Conservation (phyloP, 305 asterid genomes). For the Withania somnifera region DNA sequence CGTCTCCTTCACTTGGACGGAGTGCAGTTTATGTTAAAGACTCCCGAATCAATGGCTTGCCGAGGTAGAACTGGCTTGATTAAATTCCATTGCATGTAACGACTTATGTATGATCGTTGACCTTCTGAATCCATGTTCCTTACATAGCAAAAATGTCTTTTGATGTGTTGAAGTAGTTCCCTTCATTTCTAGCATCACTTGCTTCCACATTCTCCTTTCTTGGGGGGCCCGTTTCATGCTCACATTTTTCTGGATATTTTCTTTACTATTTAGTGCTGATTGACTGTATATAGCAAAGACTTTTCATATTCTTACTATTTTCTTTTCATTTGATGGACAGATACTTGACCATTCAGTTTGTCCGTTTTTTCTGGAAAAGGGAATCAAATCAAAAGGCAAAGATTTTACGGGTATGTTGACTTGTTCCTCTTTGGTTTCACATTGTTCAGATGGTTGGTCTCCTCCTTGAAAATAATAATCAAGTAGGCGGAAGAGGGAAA, state of each 20-base stretch:
- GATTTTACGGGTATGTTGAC: slow-evolving; percentile 69
- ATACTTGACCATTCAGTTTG: slow-evolving; percentile 87
- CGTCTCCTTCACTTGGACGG: slow-evolving; percentile 91
- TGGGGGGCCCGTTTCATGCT: neutral
- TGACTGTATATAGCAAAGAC: slow-evolving; percentile 2
- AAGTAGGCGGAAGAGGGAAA: neutral
- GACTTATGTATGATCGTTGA: neutral
- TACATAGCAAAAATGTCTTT: neutral
- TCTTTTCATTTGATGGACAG: slow-evolving; percentile 24
- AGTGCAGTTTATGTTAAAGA: slow-evolving; percentile 82
- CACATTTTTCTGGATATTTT: neutral
- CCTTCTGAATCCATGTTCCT: neutral
- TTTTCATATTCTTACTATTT: neutral
- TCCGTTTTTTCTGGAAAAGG: slow-evolving; percentile 97
- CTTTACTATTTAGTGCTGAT: neutral
- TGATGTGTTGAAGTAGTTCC: neutral
- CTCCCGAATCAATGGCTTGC: slow-evolving; percentile 82
- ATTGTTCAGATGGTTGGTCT: neutral
- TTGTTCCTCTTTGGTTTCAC: slow-evolving; percentile 8
- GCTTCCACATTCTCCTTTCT: neutral
- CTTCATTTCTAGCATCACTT: neutral
- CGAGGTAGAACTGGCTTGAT: slow-evolving; percentile 46
- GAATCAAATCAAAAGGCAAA: slow-evolving; percentile 98
- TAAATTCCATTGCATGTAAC: neutral
- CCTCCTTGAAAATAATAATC: neutral